Conservation (phyloP, 768 basidiomycete species). For the Rhodocollybia butyracea region DNA sequence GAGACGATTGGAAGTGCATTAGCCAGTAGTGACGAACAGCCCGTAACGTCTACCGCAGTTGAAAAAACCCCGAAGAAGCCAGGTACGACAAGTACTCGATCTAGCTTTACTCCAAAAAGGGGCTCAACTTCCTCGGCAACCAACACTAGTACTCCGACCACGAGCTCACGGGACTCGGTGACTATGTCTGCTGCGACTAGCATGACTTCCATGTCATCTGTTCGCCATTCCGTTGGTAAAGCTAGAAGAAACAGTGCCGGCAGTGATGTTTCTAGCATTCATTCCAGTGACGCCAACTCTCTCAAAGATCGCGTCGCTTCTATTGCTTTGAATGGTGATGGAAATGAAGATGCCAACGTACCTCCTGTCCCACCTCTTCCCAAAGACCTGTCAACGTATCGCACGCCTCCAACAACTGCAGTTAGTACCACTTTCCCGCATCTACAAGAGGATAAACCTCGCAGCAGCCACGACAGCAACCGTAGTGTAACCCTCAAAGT, state of each 20-base stretch:
- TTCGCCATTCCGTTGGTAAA: conserved; percentile 68
- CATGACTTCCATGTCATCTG: conserved; percentile 74
- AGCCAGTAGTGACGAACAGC: conserved; percentile 56
- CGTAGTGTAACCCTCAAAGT: conserved; percentile 22
- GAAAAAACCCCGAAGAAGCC: conserved; percentile 74
- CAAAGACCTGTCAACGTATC: conserved; percentile 80
- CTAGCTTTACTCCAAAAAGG: conserved; percentile 82
- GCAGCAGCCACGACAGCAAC: conserved; percentile 42
- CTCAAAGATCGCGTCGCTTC: conserved; percentile 68
- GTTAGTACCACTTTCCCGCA: conserved; percentile 49
- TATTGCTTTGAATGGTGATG: conserved; percentile 57
- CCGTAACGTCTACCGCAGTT: conserved; percentile 29
- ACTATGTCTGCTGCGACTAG: conserved; percentile 78
- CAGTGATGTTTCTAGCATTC: conserved; percentile 77
- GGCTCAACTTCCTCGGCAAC: conserved; percentile 88
- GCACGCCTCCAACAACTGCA: conserved; percentile 63
- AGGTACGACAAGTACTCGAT: conserved; percentile 50
- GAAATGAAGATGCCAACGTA: conserved; percentile 61
- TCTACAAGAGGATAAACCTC: conserved; percentile 40
- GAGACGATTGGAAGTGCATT: conserved; percentile 42
- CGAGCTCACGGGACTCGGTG: conserved; percentile 86
- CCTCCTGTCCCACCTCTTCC: conserved; percentile 93
- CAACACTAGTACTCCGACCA: conserved; percentile 72
- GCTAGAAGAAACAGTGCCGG: conserved; percentile 79
- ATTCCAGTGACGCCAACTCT: conserved; percentile 62